These are phyloP conservation scores for Lanmaoa rubissima DNA, from an alignment of 768 basidiomycete species.

Conservation along the genomic window DNA sequence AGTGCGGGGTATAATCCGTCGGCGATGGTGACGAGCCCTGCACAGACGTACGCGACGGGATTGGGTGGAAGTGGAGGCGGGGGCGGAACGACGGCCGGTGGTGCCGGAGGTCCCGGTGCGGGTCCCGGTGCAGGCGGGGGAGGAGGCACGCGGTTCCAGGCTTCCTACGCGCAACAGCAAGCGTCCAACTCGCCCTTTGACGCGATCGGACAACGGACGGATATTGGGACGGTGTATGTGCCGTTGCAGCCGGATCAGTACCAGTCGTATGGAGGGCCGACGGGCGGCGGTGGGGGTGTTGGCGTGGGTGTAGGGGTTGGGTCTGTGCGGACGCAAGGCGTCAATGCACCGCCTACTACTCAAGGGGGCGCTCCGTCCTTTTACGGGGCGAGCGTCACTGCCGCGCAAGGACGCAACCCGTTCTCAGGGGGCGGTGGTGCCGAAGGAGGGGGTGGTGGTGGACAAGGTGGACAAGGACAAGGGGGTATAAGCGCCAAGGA, in stretches of 20 bases:
- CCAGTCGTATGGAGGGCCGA: conserved; percentile 45
- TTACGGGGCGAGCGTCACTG: conserved; percentile 61
- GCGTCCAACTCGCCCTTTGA: conserved; percentile 49
- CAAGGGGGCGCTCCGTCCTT: conserved; percentile 47
- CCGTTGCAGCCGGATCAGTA: conserved; percentile 86
- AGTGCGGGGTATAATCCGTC: conserved; percentile 43
- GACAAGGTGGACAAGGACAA: conserved; percentile 14
- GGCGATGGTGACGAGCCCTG: conserved; percentile 68
- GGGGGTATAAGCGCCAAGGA: conserved; percentile 50
- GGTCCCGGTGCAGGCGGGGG: conserved; percentile 4
- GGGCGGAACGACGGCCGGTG: neutral
- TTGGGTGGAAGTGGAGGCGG: neutral
- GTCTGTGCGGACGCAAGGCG: conserved; percentile 43
- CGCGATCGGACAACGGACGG: conserved; percentile 57
- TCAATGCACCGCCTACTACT: conserved; percentile 17
- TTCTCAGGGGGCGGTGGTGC: conserved; percentile 35
- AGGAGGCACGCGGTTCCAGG: conserved; percentile 50
- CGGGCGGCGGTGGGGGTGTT: conserved; percentile 31
- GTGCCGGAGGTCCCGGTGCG: neutral
- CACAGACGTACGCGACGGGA: conserved; percentile 62
- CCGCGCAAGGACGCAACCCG: conserved; percentile 43
- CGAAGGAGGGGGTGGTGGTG: conserved; percentile 28
- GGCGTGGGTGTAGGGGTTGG: conserved; percentile 16
- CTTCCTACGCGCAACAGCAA: conserved; percentile 50
- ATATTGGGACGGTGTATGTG: conserved; percentile 69